Base-by-base conservation (phyloP, 495 filamentous ascomycete genomes). In the Opeltia flavorubescens region DNA sequence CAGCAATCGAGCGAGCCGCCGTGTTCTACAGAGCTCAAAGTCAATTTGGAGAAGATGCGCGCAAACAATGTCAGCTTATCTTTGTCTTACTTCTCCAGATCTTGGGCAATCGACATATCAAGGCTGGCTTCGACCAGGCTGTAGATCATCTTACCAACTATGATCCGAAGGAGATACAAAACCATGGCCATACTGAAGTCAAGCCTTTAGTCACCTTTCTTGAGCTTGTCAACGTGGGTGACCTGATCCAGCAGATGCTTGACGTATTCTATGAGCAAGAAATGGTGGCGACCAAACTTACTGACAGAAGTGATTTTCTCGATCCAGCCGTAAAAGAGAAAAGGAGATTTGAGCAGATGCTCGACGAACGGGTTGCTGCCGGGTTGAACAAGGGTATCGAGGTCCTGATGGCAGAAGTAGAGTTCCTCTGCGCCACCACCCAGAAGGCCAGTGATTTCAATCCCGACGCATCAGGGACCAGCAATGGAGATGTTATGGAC, bases 261-360 rank as follows among this genome's bases (percentile, higher is more conserved):
- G 93, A 99, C 56, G 88, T 99, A 17, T 99, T 99, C 64, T 99
- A 94, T 62, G 84, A 93, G 61, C 89, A 95, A 59, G 89, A 96
- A 60, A 72, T 99, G 28, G 80, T 86, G 5, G 77, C 77, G 0
- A 72, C 78, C 3, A 84, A 84, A 50, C 77, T 99, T 43, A 83
- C 83, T 11, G 89, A 99, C 56, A 77, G 83, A 20, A 89, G 93
- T 54, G 91, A 99, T 62, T 99, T 96, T 57, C 66, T 99, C 28
- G 85, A 91, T 56, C 86, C 88, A 4, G 85, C 88, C 0, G 81
- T 80, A 17, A 80, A 93, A 52, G 88, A 89, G 54, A 99, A 99
- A 74, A 96, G 95, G 65, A 86, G 83, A 39, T 99, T 99, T 50
- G 93, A 99, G 69, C 89, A 96, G 63, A 94, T 95, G 83, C 79